A percentile compares a stretch with the other conserved stretches of the same genome.
Evolutionary conservation across 2,329 filamentous ascomycete genomes (phyloP).

Genomic region (Karstenula rhodostoma): DNA sequence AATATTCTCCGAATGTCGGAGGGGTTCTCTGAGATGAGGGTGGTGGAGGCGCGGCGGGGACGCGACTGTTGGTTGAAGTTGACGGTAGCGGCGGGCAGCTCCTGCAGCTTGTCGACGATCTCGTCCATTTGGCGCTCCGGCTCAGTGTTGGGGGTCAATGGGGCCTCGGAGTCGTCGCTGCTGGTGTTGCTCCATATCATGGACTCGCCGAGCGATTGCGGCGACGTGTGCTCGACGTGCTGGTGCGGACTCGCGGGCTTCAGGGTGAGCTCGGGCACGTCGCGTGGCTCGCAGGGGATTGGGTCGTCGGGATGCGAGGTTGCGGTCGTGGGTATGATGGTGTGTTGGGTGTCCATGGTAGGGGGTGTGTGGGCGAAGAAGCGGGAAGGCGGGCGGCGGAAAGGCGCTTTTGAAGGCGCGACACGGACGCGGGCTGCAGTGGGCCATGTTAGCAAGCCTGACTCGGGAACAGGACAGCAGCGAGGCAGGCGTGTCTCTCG

Average conservation of each 20-base stretch:
- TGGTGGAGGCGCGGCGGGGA: slow-evolving; percentile 72
- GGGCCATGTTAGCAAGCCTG: slow-evolving; percentile 40
- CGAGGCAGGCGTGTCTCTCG: not conserved
- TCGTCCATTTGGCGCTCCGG: slow-evolving; percentile 52
- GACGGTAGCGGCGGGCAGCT: slow-evolving; percentile 46
- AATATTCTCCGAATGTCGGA: slow-evolving; percentile 67
- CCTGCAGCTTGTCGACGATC: slow-evolving; percentile 51
- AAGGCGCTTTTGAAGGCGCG: slow-evolving; percentile 26
- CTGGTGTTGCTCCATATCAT: slow-evolving; percentile 52
- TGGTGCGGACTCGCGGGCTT: slow-evolving; percentile 27
- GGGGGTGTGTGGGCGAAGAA: slow-evolving; percentile 32
- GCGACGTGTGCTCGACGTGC: slow-evolving; percentile 45
- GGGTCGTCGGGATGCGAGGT: slow-evolving; percentile 58
- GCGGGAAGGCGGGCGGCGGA: slow-evolving; percentile 22
- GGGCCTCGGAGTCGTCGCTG: slow-evolving; percentile 52
- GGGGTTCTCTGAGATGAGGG: slow-evolving; percentile 67
- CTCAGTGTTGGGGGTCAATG: slow-evolving; percentile 56
- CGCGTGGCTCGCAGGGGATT: slow-evolving; percentile 53
- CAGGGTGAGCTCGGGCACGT: slow-evolving; percentile 41
- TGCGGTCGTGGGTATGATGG: slow-evolving; percentile 49
- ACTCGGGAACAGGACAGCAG: slow-evolving; percentile 14
- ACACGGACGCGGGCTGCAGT: slow-evolving; percentile 31
- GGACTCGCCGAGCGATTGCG: slow-evolving; percentile 52
- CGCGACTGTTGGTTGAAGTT: slow-evolving; percentile 47
- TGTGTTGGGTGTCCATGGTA: slow-evolving; percentile 35